phyloP scores from a whole-genome alignment of 345 rosid genomes.

The Lepidium sativum region DNA sequence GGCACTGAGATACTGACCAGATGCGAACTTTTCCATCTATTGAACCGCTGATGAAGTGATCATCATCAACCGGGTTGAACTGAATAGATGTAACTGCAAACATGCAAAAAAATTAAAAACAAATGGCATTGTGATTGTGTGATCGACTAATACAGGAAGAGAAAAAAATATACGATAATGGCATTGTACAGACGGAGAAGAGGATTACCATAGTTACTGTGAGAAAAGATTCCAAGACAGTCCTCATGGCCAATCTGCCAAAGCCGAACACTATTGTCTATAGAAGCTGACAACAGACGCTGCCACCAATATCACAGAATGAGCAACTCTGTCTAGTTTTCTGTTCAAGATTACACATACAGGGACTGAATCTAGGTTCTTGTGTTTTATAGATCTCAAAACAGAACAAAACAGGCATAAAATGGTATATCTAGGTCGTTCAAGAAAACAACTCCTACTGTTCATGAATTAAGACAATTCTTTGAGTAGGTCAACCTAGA shows the following conservation, averaged over 20 bases:
- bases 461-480: background rate
- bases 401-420: conserved; percentile 3
- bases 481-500: background rate
- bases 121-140: background rate
- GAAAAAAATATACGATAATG: background rate
- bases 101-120: background rate
- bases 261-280: conserved; percentile 67
- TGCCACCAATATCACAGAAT: conserved; percentile 41
- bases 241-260: conserved; percentile 60
- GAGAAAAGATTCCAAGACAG: conserved; percentile 56
- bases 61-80: conserved; percentile 71
- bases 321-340: conserved; percentile 35
- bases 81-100: conserved; percentile 75
- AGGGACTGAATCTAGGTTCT: conserved; percentile 32
- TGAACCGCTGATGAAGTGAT: conserved; percentile 74
- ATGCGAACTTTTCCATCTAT: conserved; percentile 85
- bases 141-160: background rate
- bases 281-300: conserved; percentile 72
- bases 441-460: background rate
- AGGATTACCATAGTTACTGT: conserved; percentile 64
- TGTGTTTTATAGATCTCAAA: conserved; percentile 15
- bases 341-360: conserved; percentile 36
- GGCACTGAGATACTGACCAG: conserved; percentile 55
- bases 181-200: background rate
- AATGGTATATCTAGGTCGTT: background rate